Conservation (phyloP, 2,329 filamentous ascomycete genomes). For the Capronia epimyces region DNA sequence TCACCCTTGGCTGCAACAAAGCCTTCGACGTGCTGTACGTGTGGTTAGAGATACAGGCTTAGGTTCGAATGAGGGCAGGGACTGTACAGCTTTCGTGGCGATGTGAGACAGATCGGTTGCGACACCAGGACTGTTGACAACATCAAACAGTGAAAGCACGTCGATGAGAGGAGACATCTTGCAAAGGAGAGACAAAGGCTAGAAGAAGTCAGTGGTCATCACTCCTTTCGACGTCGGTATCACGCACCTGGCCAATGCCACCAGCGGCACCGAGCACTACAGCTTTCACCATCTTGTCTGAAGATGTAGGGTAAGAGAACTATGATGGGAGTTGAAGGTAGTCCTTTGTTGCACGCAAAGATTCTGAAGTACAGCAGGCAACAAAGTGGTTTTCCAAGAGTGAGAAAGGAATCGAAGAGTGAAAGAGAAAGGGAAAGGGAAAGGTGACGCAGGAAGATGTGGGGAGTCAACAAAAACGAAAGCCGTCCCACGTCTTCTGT, state of each 20-base stretch:
- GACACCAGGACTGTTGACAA: constrained; percentile 96
- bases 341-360: neutral
- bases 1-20: constrained; percentile 64
- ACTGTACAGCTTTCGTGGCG: constrained; percentile 71
- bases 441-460: neutral
- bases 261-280: constrained; percentile 90
- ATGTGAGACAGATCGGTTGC: constrained; percentile 96
- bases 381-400: neutral
- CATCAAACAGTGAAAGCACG: constrained; percentile 96
- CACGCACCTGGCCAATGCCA: constrained; percentile 88
- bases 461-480: constrained; percentile 3
- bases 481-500: neutral
- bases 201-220: constrained; percentile 20
- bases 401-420: neutral
- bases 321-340: neutral
- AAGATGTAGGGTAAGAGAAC: constrained; percentile 17
- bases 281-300: constrained; percentile 47
- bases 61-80: neutral
- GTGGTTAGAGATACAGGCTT: constrained; percentile 30
- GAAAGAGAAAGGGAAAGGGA: neutral
- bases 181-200: constrained; percentile 94
- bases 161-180: constrained; percentile 84
- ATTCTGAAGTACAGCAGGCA: neutral
- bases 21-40: constrained; percentile 69
- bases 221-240: neutral